These are phyloP conservation scores for Mycosphaerella sp. DNA, from an alignment of 2,329 filamentous ascomycete genomes.

Conservation along the genomic window DNA sequence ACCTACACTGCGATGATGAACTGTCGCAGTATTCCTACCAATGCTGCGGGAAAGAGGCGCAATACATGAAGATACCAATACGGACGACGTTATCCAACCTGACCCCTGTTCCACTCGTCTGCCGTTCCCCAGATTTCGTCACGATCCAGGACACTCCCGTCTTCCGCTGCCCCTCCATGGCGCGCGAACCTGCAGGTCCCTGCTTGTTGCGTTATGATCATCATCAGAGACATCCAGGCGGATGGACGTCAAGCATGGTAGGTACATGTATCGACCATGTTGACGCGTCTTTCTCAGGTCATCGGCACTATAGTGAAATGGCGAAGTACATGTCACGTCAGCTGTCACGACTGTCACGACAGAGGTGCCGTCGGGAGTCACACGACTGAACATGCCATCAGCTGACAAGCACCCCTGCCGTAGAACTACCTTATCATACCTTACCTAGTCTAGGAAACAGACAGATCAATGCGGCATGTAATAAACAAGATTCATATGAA, in stretches of 20 bases:
- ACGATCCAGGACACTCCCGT: too few species aligned
- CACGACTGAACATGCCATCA: not conserved
- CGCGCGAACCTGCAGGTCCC: constrained; percentile 1
- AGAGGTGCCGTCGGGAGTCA: not conserved
- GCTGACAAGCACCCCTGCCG: not conserved
- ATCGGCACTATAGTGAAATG: too few species aligned
- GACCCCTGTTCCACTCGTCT: too few species aligned
- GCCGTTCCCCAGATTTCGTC: too few species aligned
- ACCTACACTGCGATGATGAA: too few species aligned
- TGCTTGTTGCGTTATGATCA: not conserved
- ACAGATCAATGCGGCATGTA: not conserved
- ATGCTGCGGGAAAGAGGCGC: too few species aligned
- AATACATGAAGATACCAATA: too few species aligned
- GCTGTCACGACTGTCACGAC: not conserved
- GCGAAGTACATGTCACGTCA: too few species aligned
- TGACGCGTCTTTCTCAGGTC: too few species aligned
- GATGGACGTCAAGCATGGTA: not conserved
- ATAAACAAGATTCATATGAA: not conserved
- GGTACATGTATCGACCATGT: not conserved
- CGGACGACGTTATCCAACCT: too few species aligned
- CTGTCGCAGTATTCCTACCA: too few species aligned
- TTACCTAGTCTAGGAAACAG: not conserved
- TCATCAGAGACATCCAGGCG: not conserved
- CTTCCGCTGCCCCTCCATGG: not conserved
- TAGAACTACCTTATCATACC: too few species aligned